Percentiles rank a stretch among this genome's conserved stretches.
These are phyloP conservation scores for Kockiozyma suomiensis DNA, from an alignment of 805 yeast species.

Conservation along the genomic window DNA sequence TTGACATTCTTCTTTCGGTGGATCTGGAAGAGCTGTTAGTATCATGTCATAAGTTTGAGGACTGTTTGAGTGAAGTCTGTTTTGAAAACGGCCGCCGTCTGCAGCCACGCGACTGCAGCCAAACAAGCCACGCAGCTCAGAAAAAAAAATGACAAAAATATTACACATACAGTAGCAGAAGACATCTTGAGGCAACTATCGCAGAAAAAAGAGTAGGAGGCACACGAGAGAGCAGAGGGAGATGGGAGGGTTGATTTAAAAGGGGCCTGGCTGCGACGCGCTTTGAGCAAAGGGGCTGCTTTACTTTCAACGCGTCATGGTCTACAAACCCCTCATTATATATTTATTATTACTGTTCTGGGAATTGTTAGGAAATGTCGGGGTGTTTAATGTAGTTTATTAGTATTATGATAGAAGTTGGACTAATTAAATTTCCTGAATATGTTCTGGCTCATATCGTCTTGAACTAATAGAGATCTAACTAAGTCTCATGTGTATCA, in stretches of 20 bases:
- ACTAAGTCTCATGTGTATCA: no score
- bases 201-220: not conserved
- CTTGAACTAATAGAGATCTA: no score
- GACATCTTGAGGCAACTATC: not conserved
- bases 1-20: constrained; percentile 65
- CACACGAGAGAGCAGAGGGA: not conserved
- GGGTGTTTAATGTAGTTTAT: no score
- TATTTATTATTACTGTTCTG: not conserved
- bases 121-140: not conserved
- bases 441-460: no score
- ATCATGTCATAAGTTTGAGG: not conserved
- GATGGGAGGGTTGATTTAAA: not conserved
- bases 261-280: constrained; percentile 12
- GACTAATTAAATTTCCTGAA: no score
- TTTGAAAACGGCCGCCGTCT: not conserved
- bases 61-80: not conserved
- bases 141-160: not conserved
- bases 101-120: not conserved
- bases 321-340: not conserved
- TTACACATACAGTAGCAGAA: constrained; percentile 5
- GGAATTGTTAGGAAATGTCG: no score
- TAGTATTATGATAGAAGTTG: no score
- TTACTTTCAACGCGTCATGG: not conserved
- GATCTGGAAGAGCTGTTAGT: constrained; percentile 34
- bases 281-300: constrained; percentile 8